Evolutionary conservation across 306 rosid genomes (phyloP), one percentile per base, ranked within the genome.

Genomic region (Delonix regia): DNA sequence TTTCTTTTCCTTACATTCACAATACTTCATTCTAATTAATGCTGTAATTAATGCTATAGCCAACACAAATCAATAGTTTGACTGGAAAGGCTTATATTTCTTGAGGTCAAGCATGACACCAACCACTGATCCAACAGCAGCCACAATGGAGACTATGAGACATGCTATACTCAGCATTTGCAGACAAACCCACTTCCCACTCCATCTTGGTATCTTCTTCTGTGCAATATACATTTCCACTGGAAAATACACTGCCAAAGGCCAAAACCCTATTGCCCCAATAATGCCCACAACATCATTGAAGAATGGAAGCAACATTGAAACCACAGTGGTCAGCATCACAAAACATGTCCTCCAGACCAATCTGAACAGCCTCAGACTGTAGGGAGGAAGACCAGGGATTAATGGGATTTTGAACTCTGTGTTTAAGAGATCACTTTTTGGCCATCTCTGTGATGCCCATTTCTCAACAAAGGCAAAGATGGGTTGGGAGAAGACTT

Each of bases 251-350:
- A 92, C 94, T 0, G 90, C 79, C 21, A 90, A 81, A 45, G 98
- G 98, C 98, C 98, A 93, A 80, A 93, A 90, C 18, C 94, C 93
- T 10, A 90, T 14, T 25, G 98, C 96, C 39, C 98, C 98, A 33
- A 93, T 81, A 2, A 93, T 57, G 41, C 94, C 98, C 28, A 88
- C 83, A 5, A 91, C 38, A 44, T 91, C 97, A 49, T 93, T 93
- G 78, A 93, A 91, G 83, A 93, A 93, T 0, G 98, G 98, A 36
- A 93, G 78, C 77, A 91, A 22, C 97, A 91, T 91, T 64, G 98
- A 77, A 25, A 91, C 61, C 48, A 89, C 4, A 8, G 98, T 91
- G 72, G 93, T 91, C 9, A 79, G 0, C 38, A 89, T 65, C 44
- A 91, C 97, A 81, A 85, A 91, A n/a, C 49, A 6, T 12, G 92